These are phyloP conservation scores for Penicillium sp. DNA, from an alignment of 2,329 filamentous ascomycete genomes.

Conservation along the genomic window DNA sequence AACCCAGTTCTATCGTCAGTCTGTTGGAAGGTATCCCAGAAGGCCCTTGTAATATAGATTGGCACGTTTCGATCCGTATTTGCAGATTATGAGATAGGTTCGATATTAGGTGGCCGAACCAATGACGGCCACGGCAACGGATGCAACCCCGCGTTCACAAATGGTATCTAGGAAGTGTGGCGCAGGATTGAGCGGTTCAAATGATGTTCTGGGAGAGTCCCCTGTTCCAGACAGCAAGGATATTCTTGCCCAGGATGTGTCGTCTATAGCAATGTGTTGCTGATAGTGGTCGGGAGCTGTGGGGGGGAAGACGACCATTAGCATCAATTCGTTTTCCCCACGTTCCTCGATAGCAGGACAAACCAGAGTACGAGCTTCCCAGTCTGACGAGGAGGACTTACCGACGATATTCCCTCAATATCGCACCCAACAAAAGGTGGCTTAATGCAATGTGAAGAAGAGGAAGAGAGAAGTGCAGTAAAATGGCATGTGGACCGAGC, in stretches of 20 bases:
- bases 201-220: not conserved
- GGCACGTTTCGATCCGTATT: not conserved
- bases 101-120: not conserved
- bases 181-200: not conserved
- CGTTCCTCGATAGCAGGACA: not conserved
- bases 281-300: conserved; percentile 10
- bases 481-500: conserved; percentile 26
- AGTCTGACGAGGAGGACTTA: not conserved
- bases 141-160: conserved; percentile 12
- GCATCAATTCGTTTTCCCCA: conserved; percentile 1
- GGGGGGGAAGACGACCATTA: conserved; percentile 6
- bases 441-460: conserved; percentile 5
- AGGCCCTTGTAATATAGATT: not conserved
- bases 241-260: not conserved
- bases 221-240: not conserved
- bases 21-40: not conserved
- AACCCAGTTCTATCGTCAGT: conserved; percentile 12
- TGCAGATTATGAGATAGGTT: not conserved
- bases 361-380: not conserved
- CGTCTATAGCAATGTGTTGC: conserved; percentile 8
- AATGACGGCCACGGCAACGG: conserved; percentile 4
- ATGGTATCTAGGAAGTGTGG: not conserved
- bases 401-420: not conserved
- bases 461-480: conserved; percentile 6
- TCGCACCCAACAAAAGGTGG: not conserved